Evolutionary conservation across 2,329 filamentous ascomycete species (phyloP), one percentile per base, ranked within the genome.

Genomic region (Alternaria conjuncta): DNA sequence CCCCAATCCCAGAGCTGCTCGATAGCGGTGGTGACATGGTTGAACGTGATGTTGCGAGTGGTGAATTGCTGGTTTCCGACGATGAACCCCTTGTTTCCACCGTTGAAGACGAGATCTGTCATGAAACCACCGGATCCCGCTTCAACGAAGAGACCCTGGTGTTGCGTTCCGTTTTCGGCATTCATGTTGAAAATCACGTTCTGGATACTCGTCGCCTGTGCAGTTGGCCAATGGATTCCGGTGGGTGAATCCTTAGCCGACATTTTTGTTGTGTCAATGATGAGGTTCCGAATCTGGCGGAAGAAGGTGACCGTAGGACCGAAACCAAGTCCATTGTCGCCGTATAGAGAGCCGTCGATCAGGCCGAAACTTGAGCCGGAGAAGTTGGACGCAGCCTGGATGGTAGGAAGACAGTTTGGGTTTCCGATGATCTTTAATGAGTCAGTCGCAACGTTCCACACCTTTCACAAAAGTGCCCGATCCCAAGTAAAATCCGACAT

Each of bases 271-370:
- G 84, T 81, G 71, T 92, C 89, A 43, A 92, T 82, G 59, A 89
- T 81, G 53, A 92, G 83, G 71, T 92, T 92, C 9, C 88, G 83
- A 61, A 92, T 84, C 67, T 89, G 86, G 47, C 89, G 83, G 72
- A 84, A 89, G 78, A 92, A 92, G 10, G 90, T 86, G 68, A 87
- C 89, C 36, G 87, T 87, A 4, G 87, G 80, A 10, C 78, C 75
- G 72, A 79, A 84, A 65, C 81, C 82, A 65, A 78, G 72, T 25
- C 71, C 71, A 63, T 46, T 82, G 71, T 68, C 62, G 60, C 70
- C 65, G 69, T 88, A 88, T 21, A 82, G 84, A 70, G 87, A 84
- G 43, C 83, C 86, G 72, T 89, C 86, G 56, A 90, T 86, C 61
- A 90, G 71, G 20, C 85, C 87, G 10, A 88, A 77, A 23, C 55